A percentile compares a stretch with the other conserved stretches of the same genome.
Evolutionary conservation across 78 protist species (phyloP).

Genomic region (slime mould (Dictyostelium discoideum)): DNA sequence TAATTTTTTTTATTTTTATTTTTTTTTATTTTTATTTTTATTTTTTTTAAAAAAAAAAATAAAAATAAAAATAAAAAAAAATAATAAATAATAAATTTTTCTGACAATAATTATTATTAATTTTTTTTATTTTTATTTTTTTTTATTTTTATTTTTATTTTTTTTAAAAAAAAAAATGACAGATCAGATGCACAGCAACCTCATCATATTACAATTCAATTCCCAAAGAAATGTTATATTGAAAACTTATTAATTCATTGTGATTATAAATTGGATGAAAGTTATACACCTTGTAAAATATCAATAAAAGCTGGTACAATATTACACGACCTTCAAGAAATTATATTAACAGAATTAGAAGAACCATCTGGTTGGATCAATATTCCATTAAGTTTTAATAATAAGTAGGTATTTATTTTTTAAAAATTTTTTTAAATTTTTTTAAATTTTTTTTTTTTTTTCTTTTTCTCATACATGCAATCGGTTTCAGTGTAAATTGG

Average conservation of each 20-base stretch:
- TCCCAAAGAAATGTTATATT: slow-evolving; percentile 32
- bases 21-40: too few relatives aligned
- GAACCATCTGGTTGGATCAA: slow-evolving; percentile 78
- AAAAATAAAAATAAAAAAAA: not conserved
- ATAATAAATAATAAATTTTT: not conserved
- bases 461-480: not conserved
- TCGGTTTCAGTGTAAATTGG: not conserved
- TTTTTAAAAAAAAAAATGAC: not conserved
- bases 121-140: not conserved
- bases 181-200: slow-evolving; percentile 87
- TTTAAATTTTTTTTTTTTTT: not conserved
- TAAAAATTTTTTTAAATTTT: not conserved
- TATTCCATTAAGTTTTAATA: slow-evolving; percentile 34
- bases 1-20: not conserved
- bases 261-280: slow-evolving; percentile 71
- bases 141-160: not conserved
- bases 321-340: slow-evolving; percentile 72
- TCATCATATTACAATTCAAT: slow-evolving; percentile 75
- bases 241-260: slow-evolving; percentile 53
- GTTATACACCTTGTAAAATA: slow-evolving; percentile 79
- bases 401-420: not conserved
- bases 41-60: not conserved
- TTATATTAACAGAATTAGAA: slow-evolving; percentile 30
- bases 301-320: slow-evolving; percentile 53
- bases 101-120: too few relatives aligned